Percentiles rank a stretch among this genome's conserved stretches.
Evolutionary conservation across 192 early-diverging fungal species (phyloP).

Genomic region (Coemansia sp.): DNA sequence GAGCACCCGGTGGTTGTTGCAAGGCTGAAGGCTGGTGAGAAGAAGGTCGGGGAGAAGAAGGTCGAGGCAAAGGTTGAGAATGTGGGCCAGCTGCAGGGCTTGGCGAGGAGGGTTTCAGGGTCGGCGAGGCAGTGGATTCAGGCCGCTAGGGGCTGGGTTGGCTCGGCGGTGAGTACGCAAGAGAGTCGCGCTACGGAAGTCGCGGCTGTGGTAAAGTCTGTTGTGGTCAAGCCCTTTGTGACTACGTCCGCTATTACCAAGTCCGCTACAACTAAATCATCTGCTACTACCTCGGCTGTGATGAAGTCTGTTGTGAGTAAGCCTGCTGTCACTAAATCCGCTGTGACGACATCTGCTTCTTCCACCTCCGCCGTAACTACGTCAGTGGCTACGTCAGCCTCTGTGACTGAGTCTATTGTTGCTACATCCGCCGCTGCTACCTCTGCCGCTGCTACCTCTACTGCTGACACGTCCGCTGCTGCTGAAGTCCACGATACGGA

Average conservation of each 20-base stretch:
- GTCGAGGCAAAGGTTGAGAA: constrained; percentile 1
- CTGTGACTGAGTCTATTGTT: background rate
- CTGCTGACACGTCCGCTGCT: background rate
- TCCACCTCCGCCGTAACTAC: background rate
- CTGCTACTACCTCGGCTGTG: background rate
- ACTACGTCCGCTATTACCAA: background rate
- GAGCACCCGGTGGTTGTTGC: constrained; percentile 41
- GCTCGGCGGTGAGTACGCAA: constrained; percentile 29
- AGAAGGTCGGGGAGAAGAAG: background rate
- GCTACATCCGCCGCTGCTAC: background rate
- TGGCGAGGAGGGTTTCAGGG: constrained; percentile 34
- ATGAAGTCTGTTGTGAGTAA: background rate
- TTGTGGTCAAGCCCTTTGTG: background rate
- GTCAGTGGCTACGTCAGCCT: background rate
- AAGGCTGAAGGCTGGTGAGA: constrained; percentile 4
- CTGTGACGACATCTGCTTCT: background rate
- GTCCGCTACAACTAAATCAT: background rate
- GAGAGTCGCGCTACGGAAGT: constrained; percentile 23
- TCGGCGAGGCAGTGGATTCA: constrained; percentile 56
- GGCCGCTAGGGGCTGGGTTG: constrained; percentile 41
- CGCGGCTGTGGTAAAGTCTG: background rate
- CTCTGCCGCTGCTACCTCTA: background rate
- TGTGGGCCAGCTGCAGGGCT: constrained; percentile 21
- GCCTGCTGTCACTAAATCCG: background rate
- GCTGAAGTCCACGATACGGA: background rate